Evolutionary conservation across 352 stramenopile species (phyloP).

Genomic region (Phytophthora aleatoria): DNA sequence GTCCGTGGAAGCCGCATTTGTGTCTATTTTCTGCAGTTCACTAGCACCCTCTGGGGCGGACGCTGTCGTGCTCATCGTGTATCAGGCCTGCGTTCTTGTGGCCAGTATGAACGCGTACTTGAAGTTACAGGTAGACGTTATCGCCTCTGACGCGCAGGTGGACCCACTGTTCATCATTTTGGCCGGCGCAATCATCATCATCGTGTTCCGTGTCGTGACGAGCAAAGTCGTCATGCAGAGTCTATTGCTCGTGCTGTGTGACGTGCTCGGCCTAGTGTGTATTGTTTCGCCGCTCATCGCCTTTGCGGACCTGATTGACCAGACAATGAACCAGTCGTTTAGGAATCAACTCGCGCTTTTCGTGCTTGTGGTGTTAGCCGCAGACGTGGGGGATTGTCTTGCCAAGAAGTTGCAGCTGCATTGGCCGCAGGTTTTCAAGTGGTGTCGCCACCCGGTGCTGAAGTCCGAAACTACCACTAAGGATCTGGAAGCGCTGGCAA

Average conservation of each 20-base stretch:
- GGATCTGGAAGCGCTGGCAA: constrained; percentile 36
- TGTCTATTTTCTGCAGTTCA: constrained; percentile 43
- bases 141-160: constrained; percentile 38
- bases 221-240: constrained; percentile 57
- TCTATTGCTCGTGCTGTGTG: constrained; percentile 45
- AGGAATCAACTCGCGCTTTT: constrained; percentile 53
- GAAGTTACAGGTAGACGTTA: constrained; percentile 41
- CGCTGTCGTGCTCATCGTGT: constrained; percentile 44
- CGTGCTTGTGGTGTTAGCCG: constrained; percentile 48
- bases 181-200: constrained; percentile 39
- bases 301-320: constrained; percentile 50
- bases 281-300: constrained; percentile 49
- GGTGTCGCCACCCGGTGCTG: constrained; percentile 19
- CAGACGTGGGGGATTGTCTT: constrained; percentile 44
- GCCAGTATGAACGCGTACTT: constrained; percentile 60
- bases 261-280: constrained; percentile 46
- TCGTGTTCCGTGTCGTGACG: constrained; percentile 54
- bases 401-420: constrained; percentile 30
- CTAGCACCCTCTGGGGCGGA: constrained; percentile 43
- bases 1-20: constrained; percentile 33
- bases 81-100: constrained; percentile 51
- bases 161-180: constrained; percentile 57
- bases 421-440: constrained; percentile 31
- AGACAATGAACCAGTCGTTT: constrained; percentile 36
- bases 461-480: constrained; percentile 34